These are phyloP conservation scores for Heliamphora pulchella DNA, from an alignment of 179 eudicot species.

Conservation along the genomic window DNA sequence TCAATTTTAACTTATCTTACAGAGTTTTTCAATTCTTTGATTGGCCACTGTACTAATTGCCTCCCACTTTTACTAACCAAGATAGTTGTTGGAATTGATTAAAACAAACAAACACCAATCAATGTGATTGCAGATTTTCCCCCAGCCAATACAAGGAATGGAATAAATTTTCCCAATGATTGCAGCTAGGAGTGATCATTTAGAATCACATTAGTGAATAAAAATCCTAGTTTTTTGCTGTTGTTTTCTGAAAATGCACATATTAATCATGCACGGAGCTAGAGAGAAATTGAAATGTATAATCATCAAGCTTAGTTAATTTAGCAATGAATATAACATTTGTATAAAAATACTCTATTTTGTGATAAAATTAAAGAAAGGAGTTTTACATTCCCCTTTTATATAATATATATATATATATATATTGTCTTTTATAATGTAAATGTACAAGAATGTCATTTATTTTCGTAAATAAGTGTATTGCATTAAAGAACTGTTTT, in stretches of 20 bases:
- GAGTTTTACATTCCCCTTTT: too few relatives aligned
- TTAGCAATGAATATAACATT: too few relatives aligned
- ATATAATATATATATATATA: too few relatives aligned
- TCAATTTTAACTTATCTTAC: constrained; percentile 28
- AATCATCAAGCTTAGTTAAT: too few relatives aligned
- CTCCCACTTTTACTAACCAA: constrained; percentile 32
- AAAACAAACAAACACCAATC: not conserved
- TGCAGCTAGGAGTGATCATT: not conserved
- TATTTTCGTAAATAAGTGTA: too few relatives aligned
- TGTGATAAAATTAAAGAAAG: too few relatives aligned
- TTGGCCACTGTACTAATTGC: constrained; percentile 37
- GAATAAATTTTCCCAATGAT: not conserved
- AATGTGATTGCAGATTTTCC: not conserved
- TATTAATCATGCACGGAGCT: not conserved
- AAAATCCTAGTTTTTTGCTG: too few relatives aligned
- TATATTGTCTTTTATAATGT: too few relatives aligned
- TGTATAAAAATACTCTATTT: too few relatives aligned
- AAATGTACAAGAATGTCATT: too few relatives aligned
- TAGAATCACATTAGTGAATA: not conserved
- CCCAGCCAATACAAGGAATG: not conserved
- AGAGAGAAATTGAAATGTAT: too few relatives aligned
- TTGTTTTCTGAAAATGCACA: not conserved
- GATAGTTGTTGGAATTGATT: constrained; percentile 36
- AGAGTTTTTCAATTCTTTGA: constrained; percentile 34
- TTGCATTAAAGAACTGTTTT: too few relatives aligned